Conservation (phyloP, 129 eudicot species). For the Deinandra increscens region DNA sequence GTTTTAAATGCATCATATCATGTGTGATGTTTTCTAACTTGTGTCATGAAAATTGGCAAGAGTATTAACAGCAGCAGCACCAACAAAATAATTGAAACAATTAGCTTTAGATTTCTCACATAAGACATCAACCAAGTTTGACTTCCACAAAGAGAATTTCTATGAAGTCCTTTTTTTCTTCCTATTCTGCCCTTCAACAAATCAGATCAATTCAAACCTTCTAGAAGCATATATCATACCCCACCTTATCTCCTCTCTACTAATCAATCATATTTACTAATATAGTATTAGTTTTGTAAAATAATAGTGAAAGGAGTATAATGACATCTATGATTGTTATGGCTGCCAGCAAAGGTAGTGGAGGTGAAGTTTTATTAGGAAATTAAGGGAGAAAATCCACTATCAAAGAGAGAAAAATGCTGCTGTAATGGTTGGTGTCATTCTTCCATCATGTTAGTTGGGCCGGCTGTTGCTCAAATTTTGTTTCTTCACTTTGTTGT, state of each 20-base stretch:
- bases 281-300: slow-evolving; percentile 22
- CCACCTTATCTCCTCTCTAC: slow-evolving; percentile 21
- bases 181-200: neutral
- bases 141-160: slow-evolving; percentile 88
- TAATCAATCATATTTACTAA: slow-evolving; percentile 19
- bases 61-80: slow-evolving; percentile 80
- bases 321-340: slow-evolving; percentile 33
- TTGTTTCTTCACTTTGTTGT: slow-evolving; percentile 7
- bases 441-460: slow-evolving; percentile 32
- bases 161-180: slow-evolving; percentile 18
- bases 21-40: slow-evolving; percentile 25
- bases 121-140: slow-evolving; percentile 81
- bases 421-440: slow-evolving; percentile 20
- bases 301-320: slow-evolving; percentile 35
- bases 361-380: slow-evolving; percentile 10
- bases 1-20: slow-evolving; percentile 26
- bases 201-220: slow-evolving; percentile 22
- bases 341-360: slow-evolving; percentile 42
- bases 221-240: slow-evolving; percentile 34
- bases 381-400: slow-evolving; percentile 24
- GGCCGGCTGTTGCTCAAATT: slow-evolving; percentile 17
- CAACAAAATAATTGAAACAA: slow-evolving; percentile 64
- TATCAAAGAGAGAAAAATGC: slow-evolving; percentile 24
- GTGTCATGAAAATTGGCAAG: slow-evolving; percentile 42
- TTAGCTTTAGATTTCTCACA: slow-evolving; percentile 79